Base-by-base conservation (phyloP, 2,329 filamentous ascomycete species). In the Verticillium albo-atrum region DNA sequence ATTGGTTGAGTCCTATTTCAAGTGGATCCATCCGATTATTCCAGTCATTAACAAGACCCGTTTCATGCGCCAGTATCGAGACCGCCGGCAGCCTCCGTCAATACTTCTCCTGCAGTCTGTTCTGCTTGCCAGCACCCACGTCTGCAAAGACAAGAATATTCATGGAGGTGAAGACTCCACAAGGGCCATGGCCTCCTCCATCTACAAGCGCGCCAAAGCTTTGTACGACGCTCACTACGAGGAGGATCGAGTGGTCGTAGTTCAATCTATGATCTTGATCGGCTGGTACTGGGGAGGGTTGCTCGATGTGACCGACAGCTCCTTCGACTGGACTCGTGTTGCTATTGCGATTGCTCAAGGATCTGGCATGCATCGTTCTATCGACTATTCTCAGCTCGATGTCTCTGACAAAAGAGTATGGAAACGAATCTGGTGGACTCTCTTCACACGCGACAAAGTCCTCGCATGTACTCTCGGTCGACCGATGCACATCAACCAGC, bases 221-320 rank as follows among this genome's bases (percentile, higher is more conserved):
- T 79, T 98, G 2, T 98, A 95, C 70, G 94, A 98, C 75, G 94
- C 94, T 58, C 97, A 97, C 68, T 98, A 97, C 71, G 94, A 98
- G 74, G 94, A 98, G 68, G 94, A 98, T 68, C 85, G 94, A 9
- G 92, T 98, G 55, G 98, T 95, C 0, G 97, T 98, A 65, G 94
- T 98, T 3, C 95, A 98, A 74, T 92, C 94, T 1, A 79, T 98
- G 62, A 85, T 98, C 50, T 76, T 99, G 53, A 95, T 99, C 89
- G 94, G 94, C 28, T 98, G 95, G 95, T 98, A 97, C 74, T 98
- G 95, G 94, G 95, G 98, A 77, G 94, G 93, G 0, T 95, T 95
- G 5, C 95, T 98, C 78, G 95, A 99, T 75, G 95, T 99, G 25
- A 98, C 94, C 4, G 97, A 97, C 74, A 98, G 98, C 67, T 94